Percentiles rank a stretch among this genome's conserved stretches.
Evolutionary conservation across 2,329 filamentous ascomycete species (phyloP).

Genomic region (Fusarium circinatum): DNA sequence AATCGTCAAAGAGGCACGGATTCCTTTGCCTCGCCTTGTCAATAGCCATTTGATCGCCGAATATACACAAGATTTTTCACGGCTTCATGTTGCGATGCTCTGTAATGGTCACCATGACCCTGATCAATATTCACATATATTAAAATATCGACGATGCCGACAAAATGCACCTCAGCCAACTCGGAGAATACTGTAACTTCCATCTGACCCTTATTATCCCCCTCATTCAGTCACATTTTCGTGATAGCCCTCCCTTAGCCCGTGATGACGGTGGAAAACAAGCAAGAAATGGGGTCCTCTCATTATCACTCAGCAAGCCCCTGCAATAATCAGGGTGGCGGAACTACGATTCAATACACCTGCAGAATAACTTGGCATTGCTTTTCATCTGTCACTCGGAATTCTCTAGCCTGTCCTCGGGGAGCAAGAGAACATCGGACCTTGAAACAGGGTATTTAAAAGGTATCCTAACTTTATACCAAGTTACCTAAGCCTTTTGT

Average conservation of each 20-base stretch:
- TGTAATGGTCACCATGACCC: slow-evolving; percentile 11
- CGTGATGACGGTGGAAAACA: slow-evolving; percentile 23
- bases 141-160: not conserved
- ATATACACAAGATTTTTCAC: slow-evolving; percentile 7
- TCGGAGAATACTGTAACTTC: not conserved
- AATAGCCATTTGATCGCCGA: slow-evolving; percentile 1
- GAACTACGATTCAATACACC: slow-evolving; percentile 24
- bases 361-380: slow-evolving; percentile 21
- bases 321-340: slow-evolving; percentile 30
- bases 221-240: not conserved
- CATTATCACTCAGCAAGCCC: slow-evolving; percentile 22
- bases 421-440: too few relatives aligned
- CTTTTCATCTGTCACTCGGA: not conserved
- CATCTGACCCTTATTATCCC: not conserved
- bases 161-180: not conserved
- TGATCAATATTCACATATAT: not conserved
- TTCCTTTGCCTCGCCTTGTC: not conserved
- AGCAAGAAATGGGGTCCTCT: slow-evolving; percentile 23
- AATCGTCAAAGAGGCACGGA: not conserved
- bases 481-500: too few relatives aligned
- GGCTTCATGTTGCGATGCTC: slow-evolving; percentile 27
- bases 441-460: too few relatives aligned
- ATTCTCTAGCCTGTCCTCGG: not conserved
- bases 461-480: too few relatives aligned
- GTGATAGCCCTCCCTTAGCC: slow-evolving; percentile 21